A percentile compares a stretch with the other conserved stretches of the same genome.
Evolutionary conservation across 2,329 filamentous ascomycete genomes (phyloP).

Genomic region (Colletotrichum siamense): DNA sequence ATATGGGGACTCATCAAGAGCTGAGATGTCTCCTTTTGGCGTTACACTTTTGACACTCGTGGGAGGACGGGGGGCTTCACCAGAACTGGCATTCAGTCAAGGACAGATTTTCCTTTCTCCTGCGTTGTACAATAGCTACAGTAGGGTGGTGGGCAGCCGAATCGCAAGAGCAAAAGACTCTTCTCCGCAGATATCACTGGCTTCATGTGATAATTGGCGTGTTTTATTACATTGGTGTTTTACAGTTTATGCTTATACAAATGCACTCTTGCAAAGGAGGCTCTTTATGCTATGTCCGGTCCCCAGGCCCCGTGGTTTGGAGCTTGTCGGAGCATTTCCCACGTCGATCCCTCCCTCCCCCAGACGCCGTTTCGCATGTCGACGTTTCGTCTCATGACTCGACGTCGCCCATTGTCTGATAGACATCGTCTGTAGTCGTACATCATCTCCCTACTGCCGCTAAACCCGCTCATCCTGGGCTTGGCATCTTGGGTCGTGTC

Average conservation of each 20-base stretch:
- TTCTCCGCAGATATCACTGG: neutral
- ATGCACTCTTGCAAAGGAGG: neutral
- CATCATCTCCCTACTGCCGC: neutral
- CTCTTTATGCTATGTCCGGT: neutral
- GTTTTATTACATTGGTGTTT: neutral
- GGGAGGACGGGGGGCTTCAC: neutral
- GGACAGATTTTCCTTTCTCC: neutral
- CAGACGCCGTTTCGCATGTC: neutral
- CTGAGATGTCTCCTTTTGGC: slow-evolving; percentile 55
- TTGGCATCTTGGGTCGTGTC: neutral
- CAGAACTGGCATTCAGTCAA: neutral
- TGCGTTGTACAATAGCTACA: slow-evolving; percentile 6
- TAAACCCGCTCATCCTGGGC: neutral
- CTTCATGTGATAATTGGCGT: neutral
- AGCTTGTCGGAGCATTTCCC: neutral
- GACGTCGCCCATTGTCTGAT: neutral
- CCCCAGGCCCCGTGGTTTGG: neutral
- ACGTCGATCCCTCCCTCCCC: neutral
- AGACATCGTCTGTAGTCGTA: neutral
- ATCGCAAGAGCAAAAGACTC: neutral
- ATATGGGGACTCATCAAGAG: slow-evolving; percentile 56
- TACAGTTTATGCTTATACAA: neutral
- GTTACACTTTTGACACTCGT: neutral
- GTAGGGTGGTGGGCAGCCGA: neutral
- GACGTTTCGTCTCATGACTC: slow-evolving; percentile 4